Base-by-base conservation (phyloP, 352 stramenopile genomes). In the Globisporangium cederbergense region DNA sequence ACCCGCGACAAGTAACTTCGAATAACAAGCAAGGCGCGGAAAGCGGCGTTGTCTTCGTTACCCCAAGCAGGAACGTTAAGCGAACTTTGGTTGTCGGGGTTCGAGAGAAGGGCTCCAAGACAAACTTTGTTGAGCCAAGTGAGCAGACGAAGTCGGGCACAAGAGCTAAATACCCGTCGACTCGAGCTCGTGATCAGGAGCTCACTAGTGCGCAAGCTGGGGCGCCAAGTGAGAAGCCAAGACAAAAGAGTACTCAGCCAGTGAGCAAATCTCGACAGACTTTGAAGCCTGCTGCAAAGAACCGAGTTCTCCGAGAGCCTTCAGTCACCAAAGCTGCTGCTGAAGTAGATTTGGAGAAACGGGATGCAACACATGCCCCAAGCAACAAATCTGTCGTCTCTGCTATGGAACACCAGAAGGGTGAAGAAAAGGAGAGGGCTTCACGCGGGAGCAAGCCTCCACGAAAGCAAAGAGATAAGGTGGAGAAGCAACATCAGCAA, bases 61-160 rank as follows among this genome's bases (percentile, higher is more conserved):
- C 58, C 36, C 28, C 45, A 4, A 25, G 14, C 3, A 57, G 36
- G 45, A 43, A 18, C 10, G 36, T 14, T n/a, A 57, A 58, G 58
- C 58, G 58, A 36, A 57, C 58, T 14, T 36, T 64, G 16, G 13
- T 58, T 14, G 45, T 64, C 20, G 58, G 46, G 6, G 14, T 55
- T 38, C 45, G 45, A 11, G 18, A 8, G 9, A 47, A n/a, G 20
- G 11, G 13, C 0, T 11, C 3, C 2, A 32, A 43, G 46, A 8
- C 0, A 32, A 43, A 8, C 4, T 8, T 30, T 7, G 8, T 4
- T n/a, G 25, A 58, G 32, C 3, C 42, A 18, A 45, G 10, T n/a
- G 52, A 45, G 10, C 30, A 58, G 32, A 13, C n/a, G n/a, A 20
- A 45, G 10, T 0, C 0, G 25, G 38, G 16, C 52, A 20, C 38